phyloP scores from a whole-genome alignment of 1,139 yeast genomes.

The Zygosaccharomyces sapae region DNA sequence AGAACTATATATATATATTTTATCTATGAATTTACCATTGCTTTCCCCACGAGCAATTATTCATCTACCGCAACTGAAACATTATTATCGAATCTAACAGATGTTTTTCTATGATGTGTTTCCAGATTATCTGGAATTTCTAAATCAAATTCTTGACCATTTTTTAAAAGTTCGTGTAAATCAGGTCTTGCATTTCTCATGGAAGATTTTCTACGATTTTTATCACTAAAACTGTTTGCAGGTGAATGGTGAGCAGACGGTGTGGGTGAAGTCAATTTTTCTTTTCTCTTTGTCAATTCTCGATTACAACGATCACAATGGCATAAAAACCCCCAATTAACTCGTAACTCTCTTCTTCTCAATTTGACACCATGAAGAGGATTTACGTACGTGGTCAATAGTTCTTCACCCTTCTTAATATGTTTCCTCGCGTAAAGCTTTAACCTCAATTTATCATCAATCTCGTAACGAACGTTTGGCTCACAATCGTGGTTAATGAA shows the following conservation, averaged over 20 bases:
- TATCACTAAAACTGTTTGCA: slow-evolving; percentile 1
- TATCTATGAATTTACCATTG: neutral
- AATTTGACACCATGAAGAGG: slow-evolving; percentile 59
- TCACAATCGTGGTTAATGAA: slow-evolving; percentile 75
- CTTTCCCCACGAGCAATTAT: slow-evolving; percentile 7
- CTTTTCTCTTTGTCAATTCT: slow-evolving; percentile 39
- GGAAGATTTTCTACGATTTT: slow-evolving; percentile 34
- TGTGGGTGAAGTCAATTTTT: slow-evolving; percentile 16
- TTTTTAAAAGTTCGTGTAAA: slow-evolving; percentile 47
- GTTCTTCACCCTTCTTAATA: slow-evolving; percentile 62
- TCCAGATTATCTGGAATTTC: slow-evolving; percentile 41
- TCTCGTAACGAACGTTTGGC: slow-evolving; percentile 61
- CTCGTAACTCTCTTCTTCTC: slow-evolving; percentile 62
- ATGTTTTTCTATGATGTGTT: slow-evolving; percentile 49
- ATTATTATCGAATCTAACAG: slow-evolving; percentile 68
- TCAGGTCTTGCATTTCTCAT: slow-evolving; percentile 39
- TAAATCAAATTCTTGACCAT: slow-evolving; percentile 48
- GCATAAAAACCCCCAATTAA: slow-evolving; percentile 85
- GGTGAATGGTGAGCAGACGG: slow-evolving; percentile 1
- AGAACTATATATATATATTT: neutral
- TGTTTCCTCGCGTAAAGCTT: slow-evolving; percentile 57
- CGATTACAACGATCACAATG: slow-evolving; percentile 59
- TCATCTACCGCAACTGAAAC: slow-evolving; percentile 46
- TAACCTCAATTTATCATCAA: slow-evolving; percentile 51
- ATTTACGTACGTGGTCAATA: slow-evolving; percentile 66